These are phyloP conservation scores for Trypanosoma scelopori DNA, from an alignment of 208 protist genomes.

Conservation along the genomic window DNA sequence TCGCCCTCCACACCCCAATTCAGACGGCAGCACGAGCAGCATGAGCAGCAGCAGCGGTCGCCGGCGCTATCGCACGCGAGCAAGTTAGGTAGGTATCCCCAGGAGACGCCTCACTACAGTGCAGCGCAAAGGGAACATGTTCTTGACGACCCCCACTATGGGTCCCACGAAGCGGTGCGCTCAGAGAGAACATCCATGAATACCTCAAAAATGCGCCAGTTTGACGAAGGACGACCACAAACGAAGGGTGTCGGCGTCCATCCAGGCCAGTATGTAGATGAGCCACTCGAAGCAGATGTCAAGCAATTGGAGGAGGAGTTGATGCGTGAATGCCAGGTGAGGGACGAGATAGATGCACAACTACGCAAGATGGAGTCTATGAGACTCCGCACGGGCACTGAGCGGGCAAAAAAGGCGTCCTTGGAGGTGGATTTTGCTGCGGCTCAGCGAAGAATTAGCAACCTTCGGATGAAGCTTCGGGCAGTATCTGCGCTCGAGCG, in stretches of 20 bases:
- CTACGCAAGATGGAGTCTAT: constrained; percentile 62
- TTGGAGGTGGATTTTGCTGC: constrained; percentile 46
- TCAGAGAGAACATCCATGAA: neutral
- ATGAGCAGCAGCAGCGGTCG: neutral
- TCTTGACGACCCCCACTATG: neutral
- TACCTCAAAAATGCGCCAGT: neutral
- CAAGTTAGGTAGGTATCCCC: neutral
- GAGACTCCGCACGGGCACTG: constrained; percentile 48
- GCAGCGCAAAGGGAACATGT: neutral
- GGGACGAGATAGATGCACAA: constrained; percentile 52
- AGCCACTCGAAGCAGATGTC: constrained; percentile 19
- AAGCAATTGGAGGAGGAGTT: constrained; percentile 58
- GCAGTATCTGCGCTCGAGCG: constrained; percentile 22
- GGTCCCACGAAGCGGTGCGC: neutral
- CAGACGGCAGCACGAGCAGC: neutral
- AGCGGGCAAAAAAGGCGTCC: constrained; percentile 43
- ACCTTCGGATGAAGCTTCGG: constrained; percentile 60
- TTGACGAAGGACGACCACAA: neutral
- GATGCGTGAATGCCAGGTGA: constrained; percentile 44
- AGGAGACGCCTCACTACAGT: neutral
- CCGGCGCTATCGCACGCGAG: neutral
- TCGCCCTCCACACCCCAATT: no score
- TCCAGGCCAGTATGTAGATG: neutral
- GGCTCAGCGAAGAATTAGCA: constrained; percentile 52
- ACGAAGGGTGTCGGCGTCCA: neutral